Evolutionary conservation across 2,329 filamentous ascomycete genomes (phyloP), one percentile per base, ranked within the genome.

Genomic region (Parafenestella ontariensis): DNA sequence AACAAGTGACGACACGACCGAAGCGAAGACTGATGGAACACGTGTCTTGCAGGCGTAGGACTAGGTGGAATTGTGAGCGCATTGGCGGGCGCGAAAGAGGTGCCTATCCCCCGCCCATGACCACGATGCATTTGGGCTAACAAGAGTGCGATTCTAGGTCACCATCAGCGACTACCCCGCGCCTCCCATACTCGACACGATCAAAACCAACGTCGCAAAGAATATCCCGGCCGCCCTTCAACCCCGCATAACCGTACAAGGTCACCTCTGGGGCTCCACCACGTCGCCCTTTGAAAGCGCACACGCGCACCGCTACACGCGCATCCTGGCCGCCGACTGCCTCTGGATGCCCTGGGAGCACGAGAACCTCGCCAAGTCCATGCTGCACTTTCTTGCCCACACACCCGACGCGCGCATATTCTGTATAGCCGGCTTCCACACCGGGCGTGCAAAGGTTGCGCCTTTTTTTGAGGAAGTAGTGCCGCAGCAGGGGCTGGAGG

Each of bases 291-390:
- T 85, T 44, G 75, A 79, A 11, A 21, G 40, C 6, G 46, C 62
- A 1, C 60, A 77, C 46, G 74, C 74, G 11, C 75, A 76, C 8
- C 52, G 61, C 1, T 90, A 87, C 67, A 85, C 85, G 41, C 82
- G 87, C 52, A 79, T 92, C 36, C 75, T 91, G n/a, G 86, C 86
- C 0, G 87, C 87, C 58, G 89, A 92, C 74, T 91, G 89, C 66
- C 81, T 90, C 52, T 92, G 89, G 89, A 90, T 91, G 87, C 84
- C 85, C 1, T 83, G 82, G 78, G 84, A 91, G 77, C 89, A 92
- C 73, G 80, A 75, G n/a, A 89, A 87, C 71, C 80, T 92, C 23
- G 82, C 82, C 42, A 73, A 69, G 37, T 89, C 87, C 21, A 85
- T 91, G 68, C 73, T 80, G 5, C 85, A 86, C 73, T 89, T 91